Base-by-base conservation (phyloP, 805 yeast genomes). In the Teunomyces kruisii region DNA sequence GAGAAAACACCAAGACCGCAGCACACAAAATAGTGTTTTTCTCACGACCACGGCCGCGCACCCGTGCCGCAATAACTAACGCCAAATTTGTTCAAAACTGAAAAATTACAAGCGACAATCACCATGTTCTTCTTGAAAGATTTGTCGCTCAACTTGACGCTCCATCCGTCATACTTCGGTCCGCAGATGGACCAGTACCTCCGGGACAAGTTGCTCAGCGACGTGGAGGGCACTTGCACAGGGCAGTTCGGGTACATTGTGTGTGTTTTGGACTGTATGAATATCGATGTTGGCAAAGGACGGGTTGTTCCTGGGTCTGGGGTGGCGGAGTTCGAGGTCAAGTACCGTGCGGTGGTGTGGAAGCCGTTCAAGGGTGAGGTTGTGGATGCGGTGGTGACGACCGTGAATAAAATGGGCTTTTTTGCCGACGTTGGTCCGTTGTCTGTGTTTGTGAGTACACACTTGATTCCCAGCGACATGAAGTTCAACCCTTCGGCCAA, bases 341-440 rank as follows among this genome's bases (percentile, higher is more conserved):
- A 89, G 66, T 94, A 94, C 65, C 76, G 96, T 55, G 99, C 99
- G 0, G 91, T 94, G 42, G 97, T 94, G 28, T 94, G 97, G 95
- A 87, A 92, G 60, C 99, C 99, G 4, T 94, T 94, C 71, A 94
- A 94, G 69, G 99, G 98, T 29, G 99, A 94, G 68, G 99, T 94
- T 6, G 98, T 94, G 19, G 99, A 94, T 66, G 99, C 95, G 5
- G 83, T 92, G 17, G 98, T 94, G 12, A 87, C 96, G 10, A 87
- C 88, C 27, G 97, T 96, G 40, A 89, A 86, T 65, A 89, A 81
- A 60, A 86, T 92, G 84, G 99, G 99, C 7, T 89, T 94, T 54
- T 94, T 94, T 64, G 98, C 96, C 31, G 97, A 94, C 66, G 99
- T 94, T 24, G 99, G 99, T 0, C 99, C 99, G 12, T 74, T 94